Base-by-base conservation (phyloP, 352 stramenopile genomes). In the Pythium sukuiense region DNA sequence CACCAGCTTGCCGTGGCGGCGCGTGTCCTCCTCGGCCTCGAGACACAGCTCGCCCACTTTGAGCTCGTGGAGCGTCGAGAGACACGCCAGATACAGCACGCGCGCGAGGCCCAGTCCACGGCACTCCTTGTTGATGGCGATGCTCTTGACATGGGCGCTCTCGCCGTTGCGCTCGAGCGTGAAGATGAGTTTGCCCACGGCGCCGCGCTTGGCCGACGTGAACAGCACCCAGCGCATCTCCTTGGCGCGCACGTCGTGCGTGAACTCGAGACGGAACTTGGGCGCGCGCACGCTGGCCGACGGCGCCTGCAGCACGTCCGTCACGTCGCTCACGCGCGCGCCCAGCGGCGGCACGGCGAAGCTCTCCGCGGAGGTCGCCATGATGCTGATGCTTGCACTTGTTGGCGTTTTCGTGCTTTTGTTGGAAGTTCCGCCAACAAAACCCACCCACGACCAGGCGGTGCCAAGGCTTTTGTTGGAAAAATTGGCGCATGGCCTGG, bases 151-250 rank as follows among this genome's bases (percentile, higher is more conserved):
- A 73, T 92, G 83, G 30, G 87, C 84, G 8, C 71, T 74, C 6
- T 64, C 46, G 55, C 79, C 73, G 39, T 82, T 79, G 24, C 78
- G 77, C 59, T 90, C 80, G 24, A 95, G 56, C 27, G 85, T 93
- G 67, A 95, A 95, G 45, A 95, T 81, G 67, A 95, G 71, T 45
- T 95, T 95, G 54, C 84, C 86, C 32, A 93, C 72, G 39, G 74
- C 76, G 33, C 86, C 86, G 60, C 86, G 86, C 39, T 77, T 72
- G 29, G 67, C 67, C 33, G 71, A 86, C 77, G 79, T 79, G 66
- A 94, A 94, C 46, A 94, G 77, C 65, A 92, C 85, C 85, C 85
- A 94, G 62, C 85, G 85, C 69, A 94, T 71, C 70, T 94, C 85
- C 58, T 88, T 88, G 6, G 79, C 85, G 26, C 74, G 73, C 8